These are phyloP conservation scores for Somion occarium DNA, from an alignment of 1,284 basidiomycete species.

Conservation along the genomic window DNA sequence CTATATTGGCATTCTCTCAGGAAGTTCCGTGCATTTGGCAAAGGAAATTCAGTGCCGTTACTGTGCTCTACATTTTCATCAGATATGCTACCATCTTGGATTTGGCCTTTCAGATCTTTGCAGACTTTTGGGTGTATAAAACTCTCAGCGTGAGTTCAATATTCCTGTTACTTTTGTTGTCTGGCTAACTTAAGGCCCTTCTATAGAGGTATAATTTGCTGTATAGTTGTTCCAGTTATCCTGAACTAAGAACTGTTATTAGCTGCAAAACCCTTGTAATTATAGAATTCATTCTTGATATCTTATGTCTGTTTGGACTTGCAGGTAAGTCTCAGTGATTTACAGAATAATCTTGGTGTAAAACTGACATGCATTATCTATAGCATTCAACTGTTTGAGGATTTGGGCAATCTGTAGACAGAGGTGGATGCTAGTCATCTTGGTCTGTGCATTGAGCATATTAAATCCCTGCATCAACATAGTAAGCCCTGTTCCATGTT, in stretches of 20 bases:
- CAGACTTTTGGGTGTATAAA: neutral
- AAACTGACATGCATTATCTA: neutral
- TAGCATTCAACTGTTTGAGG: neutral
- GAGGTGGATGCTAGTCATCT: neutral
- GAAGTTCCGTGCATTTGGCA: conserved; percentile 6
- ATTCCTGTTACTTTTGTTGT: neutral
- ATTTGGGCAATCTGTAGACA: neutral
- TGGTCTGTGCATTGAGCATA: neutral
- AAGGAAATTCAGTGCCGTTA: neutral
- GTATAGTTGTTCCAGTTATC: neutral
- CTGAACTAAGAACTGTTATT: neutral
- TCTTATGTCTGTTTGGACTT: neutral
- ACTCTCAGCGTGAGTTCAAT: neutral
- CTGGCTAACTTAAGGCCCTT: neutral
- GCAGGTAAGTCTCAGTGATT: neutral
- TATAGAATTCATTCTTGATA: neutral
- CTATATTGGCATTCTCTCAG: neutral
- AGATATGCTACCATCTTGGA: neutral
- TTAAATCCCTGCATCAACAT: neutral
- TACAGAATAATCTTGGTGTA: too few species aligned
- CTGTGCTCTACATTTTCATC: neutral
- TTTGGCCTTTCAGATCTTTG: neutral
- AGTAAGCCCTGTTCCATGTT: too few species aligned
- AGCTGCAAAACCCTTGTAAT: neutral
- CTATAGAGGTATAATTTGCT: neutral